These are phyloP conservation scores for Pyricularia grisea DNA, from an alignment of 2,329 filamentous ascomycete genomes.

Conservation along the genomic window DNA sequence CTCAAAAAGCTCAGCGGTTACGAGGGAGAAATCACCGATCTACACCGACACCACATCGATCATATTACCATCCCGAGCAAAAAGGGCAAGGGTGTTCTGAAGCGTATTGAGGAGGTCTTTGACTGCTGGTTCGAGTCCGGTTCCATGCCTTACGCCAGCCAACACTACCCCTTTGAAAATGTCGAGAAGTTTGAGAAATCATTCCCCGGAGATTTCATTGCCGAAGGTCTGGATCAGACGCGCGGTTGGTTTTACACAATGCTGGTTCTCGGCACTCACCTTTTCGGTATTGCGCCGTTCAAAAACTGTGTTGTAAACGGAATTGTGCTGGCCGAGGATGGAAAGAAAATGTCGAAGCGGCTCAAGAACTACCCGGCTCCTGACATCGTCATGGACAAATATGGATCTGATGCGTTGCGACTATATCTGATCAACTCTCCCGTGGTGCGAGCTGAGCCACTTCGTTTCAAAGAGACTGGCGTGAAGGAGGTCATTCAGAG, in stretches of 20 bases:
- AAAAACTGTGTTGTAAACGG: slow-evolving; percentile 96
- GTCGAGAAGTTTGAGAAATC: slow-evolving; percentile 68
- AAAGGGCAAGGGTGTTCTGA: slow-evolving; percentile 74
- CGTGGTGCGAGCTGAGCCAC: slow-evolving; percentile 81
- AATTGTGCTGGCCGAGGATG: slow-evolving; percentile 86
- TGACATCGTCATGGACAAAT: slow-evolving; percentile 69
- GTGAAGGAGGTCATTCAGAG: slow-evolving; percentile 94
- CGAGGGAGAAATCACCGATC: slow-evolving; percentile 69
- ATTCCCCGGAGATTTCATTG: slow-evolving; percentile 91
- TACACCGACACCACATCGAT: slow-evolving; percentile 90
- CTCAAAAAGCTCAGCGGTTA: slow-evolving; percentile 81
- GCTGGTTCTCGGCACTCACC: slow-evolving; percentile 76
- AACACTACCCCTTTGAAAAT: slow-evolving; percentile 90
- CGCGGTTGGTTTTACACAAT: slow-evolving; percentile 96
- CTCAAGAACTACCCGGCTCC: slow-evolving; percentile 96
- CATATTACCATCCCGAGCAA: slow-evolving; percentile 89
- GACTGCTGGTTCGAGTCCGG: slow-evolving; percentile 98
- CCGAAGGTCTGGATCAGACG: slow-evolving; percentile 81
- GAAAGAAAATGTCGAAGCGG: slow-evolving; percentile 98
- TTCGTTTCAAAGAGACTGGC: slow-evolving; percentile 83
- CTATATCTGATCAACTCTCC: slow-evolving; percentile 97
- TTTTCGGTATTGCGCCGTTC: slow-evolving; percentile 80
- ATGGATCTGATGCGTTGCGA: slow-evolving; percentile 84
- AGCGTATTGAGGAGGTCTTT: slow-evolving; percentile 79
- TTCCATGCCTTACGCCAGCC: slow-evolving; percentile 87